A percentile compares a stretch with the other conserved stretches of the same genome.
phyloP scores from a whole-genome alignment of 2,329 filamentous ascomycete species.

The Lachnellula willkommii region DNA sequence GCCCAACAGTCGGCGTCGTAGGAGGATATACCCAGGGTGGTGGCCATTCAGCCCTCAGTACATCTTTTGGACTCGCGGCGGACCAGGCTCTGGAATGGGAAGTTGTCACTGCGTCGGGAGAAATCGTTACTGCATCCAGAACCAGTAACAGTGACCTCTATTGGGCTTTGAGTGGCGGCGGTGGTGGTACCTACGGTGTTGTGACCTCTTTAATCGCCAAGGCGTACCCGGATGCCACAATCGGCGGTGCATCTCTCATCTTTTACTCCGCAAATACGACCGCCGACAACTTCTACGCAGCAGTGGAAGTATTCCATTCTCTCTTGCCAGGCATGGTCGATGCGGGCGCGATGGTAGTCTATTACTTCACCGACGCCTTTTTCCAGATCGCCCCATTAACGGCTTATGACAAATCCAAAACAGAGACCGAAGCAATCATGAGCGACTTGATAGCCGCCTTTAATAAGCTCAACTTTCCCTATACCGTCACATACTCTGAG shows the following conservation, averaged over 20 bases:
- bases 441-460: conserved; percentile 40
- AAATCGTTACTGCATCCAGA: conserved; percentile 43
- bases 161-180: conserved; percentile 58
- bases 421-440: conserved; percentile 41
- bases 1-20: conserved; percentile 50
- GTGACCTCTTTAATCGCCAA: conserved; percentile 51
- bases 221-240: conserved; percentile 40
- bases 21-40: conserved; percentile 58
- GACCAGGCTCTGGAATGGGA: conserved; percentile 54
- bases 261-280: conserved; percentile 35
- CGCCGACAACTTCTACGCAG: conserved; percentile 43
- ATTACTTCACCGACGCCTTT: conserved; percentile 41
- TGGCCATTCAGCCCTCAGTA: conserved; percentile 50
- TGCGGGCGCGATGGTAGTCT: conserved; percentile 45
- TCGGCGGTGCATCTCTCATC: conserved; percentile 41
- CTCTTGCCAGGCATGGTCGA: conserved; percentile 44
- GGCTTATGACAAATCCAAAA: conserved; percentile 41
- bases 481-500: conserved; percentile 22
- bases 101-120: conserved; percentile 48
- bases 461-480: conserved; percentile 32
- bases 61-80: conserved; percentile 52
- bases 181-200: conserved; percentile 53
- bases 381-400: conserved; percentile 46
- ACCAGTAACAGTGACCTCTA: conserved; percentile 51
- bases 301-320: conserved; percentile 41